These are phyloP conservation scores for Gossypium rotundifolium DNA, from an alignment of 345 rosid species.

Conservation along the genomic window DNA sequence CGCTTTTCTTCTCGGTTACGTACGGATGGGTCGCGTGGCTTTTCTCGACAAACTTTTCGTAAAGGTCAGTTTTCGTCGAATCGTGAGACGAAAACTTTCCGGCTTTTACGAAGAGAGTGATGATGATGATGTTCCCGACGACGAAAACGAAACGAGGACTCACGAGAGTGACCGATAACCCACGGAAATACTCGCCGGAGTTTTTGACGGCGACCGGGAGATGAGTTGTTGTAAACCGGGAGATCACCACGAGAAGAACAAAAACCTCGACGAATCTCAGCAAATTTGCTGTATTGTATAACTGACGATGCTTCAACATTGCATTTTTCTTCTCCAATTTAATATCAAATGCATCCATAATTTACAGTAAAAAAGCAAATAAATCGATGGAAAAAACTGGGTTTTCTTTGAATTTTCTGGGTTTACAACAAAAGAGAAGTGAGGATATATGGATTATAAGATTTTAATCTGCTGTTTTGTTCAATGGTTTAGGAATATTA, in stretches of 20 bases:
- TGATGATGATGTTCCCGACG: conserved; percentile 67
- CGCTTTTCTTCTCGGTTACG: conserved; percentile 15
- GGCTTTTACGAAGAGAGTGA: conserved; percentile 66
- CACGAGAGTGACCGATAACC: conserved; percentile 33
- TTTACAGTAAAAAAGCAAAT: background rate
- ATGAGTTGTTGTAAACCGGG: conserved; percentile 47
- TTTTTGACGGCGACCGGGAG: conserved; percentile 51
- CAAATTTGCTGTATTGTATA: conserved; percentile 39
- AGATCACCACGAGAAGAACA: conserved; percentile 46
- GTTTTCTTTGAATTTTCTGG: background rate
- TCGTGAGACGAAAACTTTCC: conserved; percentile 47
- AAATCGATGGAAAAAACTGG: background rate
- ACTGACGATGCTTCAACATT: conserved; percentile 34
- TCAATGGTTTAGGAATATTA: too few species aligned
- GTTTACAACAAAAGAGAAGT: too few species aligned
- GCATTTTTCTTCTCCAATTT: conserved; percentile 54
- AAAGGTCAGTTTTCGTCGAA: conserved; percentile 31
- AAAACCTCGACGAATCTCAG: conserved; percentile 58
- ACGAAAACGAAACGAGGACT: conserved; percentile 78
- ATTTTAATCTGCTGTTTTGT: too few species aligned
- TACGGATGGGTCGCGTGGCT: conserved; percentile 14
- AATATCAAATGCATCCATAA: conserved; percentile 59
- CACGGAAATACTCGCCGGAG: conserved; percentile 54
- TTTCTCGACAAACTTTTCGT: conserved; percentile 42
- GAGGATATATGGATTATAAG: too few species aligned